phyloP scores from a whole-genome alignment of 192 early-diverging fungal species.

The Tieghemiomyces parasiticus region DNA sequence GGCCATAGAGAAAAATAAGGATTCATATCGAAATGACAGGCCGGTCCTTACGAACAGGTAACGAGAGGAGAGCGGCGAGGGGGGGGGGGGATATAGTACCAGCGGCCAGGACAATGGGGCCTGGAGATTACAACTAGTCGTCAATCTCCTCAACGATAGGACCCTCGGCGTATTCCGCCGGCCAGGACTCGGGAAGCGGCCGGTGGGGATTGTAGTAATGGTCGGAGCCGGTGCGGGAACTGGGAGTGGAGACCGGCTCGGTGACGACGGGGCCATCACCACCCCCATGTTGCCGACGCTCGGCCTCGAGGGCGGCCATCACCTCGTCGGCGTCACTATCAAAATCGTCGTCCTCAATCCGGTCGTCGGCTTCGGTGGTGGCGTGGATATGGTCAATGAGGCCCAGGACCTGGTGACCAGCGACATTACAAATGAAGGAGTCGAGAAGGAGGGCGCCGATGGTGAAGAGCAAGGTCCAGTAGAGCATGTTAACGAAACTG shows the following conservation, averaged over 20 bases:
- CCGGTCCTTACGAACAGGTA: too few relatives aligned
- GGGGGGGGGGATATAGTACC: too few relatives aligned
- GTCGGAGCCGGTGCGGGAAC: too few relatives aligned
- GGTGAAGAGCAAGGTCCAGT: conserved; percentile 31
- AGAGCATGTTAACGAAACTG: conserved; percentile 20
- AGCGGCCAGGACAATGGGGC: too few relatives aligned
- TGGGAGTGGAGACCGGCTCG: too few relatives aligned
- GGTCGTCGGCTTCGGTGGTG: neutral
- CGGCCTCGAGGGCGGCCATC: neutral
- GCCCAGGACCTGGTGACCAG: conserved; percentile 31
- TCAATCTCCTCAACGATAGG: conserved; percentile 1
- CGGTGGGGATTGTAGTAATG: neutral
- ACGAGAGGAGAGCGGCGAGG: too few relatives aligned
- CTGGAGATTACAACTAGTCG: too few relatives aligned
- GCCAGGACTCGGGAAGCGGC: neutral
- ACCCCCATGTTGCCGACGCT: neutral
- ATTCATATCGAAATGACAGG: too few relatives aligned
- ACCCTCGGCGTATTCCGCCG: neutral
- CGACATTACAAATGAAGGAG: conserved; percentile 29
- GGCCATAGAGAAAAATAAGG: too few relatives aligned
- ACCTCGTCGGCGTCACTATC: neutral
- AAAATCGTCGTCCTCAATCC: neutral
- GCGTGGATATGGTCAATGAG: conserved; percentile 21
- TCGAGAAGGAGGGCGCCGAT: conserved; percentile 30
- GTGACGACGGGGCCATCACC: neutral